Percentiles rank a stretch among this genome's conserved stretches.
phyloP scores from a whole-genome alignment of 345 rosid genomes.

The Euphorbia lathyris region DNA sequence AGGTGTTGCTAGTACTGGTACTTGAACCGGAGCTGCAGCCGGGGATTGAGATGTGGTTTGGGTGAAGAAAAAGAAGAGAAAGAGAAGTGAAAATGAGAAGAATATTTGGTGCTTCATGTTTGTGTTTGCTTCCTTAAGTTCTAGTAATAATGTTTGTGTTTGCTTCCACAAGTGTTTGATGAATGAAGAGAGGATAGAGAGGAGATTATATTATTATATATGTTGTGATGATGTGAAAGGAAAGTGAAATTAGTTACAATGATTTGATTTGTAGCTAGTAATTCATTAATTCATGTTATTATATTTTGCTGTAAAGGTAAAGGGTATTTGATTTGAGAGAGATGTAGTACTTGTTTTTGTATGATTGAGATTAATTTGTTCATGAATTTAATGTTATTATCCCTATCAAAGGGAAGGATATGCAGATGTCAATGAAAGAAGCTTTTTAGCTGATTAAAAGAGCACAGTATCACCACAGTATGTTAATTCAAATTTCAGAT shows the following conservation, averaged over 20 bases:
- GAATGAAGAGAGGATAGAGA: background rate
- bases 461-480: background rate
- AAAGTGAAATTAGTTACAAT: background rate
- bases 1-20: background rate
- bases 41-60: constrained; percentile 11
- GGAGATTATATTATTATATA: background rate
- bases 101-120: constrained; percentile 14
- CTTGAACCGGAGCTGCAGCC: constrained; percentile 13
- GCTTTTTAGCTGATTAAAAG: constrained; percentile 3
- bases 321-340: constrained; percentile 1
- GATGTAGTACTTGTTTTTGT: background rate
- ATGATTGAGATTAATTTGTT: background rate
- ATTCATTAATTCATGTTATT: background rate
- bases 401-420: background rate
- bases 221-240: background rate
- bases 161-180: background rate
- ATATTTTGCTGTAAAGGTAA: background rate
- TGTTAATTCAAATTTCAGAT: background rate
- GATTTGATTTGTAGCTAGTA: background rate
- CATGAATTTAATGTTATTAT: background rate
- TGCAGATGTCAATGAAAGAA: background rate
- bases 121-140: background rate
- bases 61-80: constrained; percentile 2
- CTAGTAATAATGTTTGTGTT: background rate
- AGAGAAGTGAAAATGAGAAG: constrained; percentile 2